Conservation (phyloP, 371 early-diverging fungal genomes). For the Mucor mucedo region DNA sequence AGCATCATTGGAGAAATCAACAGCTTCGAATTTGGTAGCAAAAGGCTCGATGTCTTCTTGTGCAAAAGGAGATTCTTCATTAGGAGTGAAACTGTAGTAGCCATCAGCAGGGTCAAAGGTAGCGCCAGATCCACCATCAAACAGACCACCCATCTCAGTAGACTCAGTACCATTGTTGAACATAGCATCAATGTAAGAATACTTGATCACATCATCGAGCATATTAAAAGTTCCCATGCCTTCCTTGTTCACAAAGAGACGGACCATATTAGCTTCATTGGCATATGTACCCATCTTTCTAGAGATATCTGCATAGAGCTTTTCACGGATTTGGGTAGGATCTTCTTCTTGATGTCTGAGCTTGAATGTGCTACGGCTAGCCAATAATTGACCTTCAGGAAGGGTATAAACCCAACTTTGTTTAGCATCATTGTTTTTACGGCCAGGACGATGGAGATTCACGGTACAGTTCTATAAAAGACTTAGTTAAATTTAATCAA, state of each 20-base stretch:
- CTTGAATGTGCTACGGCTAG: slow-evolving; percentile 58
- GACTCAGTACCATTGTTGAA: slow-evolving; percentile 53
- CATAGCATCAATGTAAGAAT: slow-evolving; percentile 56
- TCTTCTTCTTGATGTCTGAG: slow-evolving; percentile 62
- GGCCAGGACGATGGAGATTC: slow-evolving; percentile 33
- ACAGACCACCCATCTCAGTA: slow-evolving; percentile 51
- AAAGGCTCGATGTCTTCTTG: slow-evolving; percentile 41
- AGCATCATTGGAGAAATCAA: slow-evolving; percentile 45
- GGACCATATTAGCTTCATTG: slow-evolving; percentile 57
- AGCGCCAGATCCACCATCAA: slow-evolving; percentile 62
- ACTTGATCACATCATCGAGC: slow-evolving; percentile 56
- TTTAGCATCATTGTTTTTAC: slow-evolving; percentile 60
- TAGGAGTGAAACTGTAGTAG: slow-evolving; percentile 41
- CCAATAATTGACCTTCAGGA: slow-evolving; percentile 37
- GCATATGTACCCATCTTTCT: slow-evolving; percentile 57
- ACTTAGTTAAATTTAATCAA: slow-evolving; percentile 16
- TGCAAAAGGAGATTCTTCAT: slow-evolving; percentile 40
- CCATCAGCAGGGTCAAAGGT: slow-evolving; percentile 37
- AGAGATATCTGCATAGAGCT: slow-evolving; percentile 56
- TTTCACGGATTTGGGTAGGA: slow-evolving; percentile 65
- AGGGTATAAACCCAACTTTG: slow-evolving; percentile 61
- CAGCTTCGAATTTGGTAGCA: slow-evolving; percentile 33
- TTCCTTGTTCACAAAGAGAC: slow-evolving; percentile 57
- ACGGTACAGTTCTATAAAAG: slow-evolving; percentile 20
- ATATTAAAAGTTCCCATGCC: slow-evolving; percentile 62